Conservation (phyloP, 2,329 filamentous ascomycete genomes). For the Sarocladium brachiariae region DNA sequence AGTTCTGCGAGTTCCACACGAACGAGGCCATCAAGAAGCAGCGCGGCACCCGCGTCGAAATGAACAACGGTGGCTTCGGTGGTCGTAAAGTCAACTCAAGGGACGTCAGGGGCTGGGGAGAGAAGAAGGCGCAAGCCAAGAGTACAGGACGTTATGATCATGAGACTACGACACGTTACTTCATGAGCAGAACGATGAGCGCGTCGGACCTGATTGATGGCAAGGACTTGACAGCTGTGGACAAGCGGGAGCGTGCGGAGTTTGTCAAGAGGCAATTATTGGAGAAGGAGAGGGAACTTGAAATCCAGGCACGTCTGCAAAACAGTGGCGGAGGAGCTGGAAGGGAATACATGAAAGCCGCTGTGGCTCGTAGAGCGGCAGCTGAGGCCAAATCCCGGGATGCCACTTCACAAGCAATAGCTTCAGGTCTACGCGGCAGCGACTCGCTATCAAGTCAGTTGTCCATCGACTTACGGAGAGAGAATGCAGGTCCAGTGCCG, state of each 20-base stretch:
- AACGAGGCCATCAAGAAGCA: conserved; percentile 70
- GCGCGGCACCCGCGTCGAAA: conserved; percentile 62
- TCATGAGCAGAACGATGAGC: conserved; percentile 42
- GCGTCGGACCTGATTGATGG: conserved; percentile 60
- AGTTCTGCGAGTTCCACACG: conserved; percentile 90
- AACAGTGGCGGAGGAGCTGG: conserved; percentile 59
- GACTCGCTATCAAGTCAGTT: background rate
- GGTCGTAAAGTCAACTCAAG: conserved; percentile 17
- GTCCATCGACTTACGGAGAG: background rate
- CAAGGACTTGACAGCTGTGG: conserved; percentile 48
- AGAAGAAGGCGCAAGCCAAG: conserved; percentile 17
- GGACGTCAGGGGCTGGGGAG: conserved; percentile 15
- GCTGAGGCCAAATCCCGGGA: background rate
- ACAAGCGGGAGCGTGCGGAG: conserved; percentile 58
- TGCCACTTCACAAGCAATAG: no score
- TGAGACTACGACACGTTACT: conserved; percentile 51
- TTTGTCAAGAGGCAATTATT: conserved; percentile 57
- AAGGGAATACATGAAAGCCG: conserved; percentile 56
- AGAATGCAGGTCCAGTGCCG: conserved; percentile 9
- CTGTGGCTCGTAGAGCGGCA: background rate
- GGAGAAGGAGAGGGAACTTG: conserved; percentile 63
- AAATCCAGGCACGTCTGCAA: conserved; percentile 62
- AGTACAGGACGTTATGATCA: conserved; percentile 43
- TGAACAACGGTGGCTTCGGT: conserved; percentile 60
- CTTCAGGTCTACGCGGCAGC: background rate